Evolutionary conservation across 805 yeast genomes (phyloP), one percentile per base, ranked within the genome.

Genomic region (Tetrapisispora fleetii): DNA sequence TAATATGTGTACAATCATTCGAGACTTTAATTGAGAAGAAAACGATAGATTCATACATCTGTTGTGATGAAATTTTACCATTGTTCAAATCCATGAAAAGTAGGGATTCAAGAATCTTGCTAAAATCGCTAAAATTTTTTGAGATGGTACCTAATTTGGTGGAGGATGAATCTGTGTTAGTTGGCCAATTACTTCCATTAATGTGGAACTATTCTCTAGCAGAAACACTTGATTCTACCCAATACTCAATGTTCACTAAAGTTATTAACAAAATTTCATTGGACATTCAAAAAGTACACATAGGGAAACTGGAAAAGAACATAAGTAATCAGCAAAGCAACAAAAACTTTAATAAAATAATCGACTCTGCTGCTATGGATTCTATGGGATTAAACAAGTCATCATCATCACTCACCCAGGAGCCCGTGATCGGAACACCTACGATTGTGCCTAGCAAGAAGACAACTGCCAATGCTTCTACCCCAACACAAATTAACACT

Each of bases 61-160:
- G 89, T 33, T 73, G 74, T 35, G 97, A 91, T 44, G 86, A 83
- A 48, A 70, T 93, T 37, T 66, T 93, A n/a, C 96, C 96, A 0
- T 67, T 91, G 21, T 70, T 91, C 49, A 76, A 77, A 55, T 77
- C 79, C 16, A 77, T 87, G 75, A 87, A 87, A 62, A 82, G 93
- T 27, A 71, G 93, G 52, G 90, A 85, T 57, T 74, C 85, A 16
- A 68, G 79, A 40, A 80, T 86, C 37, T 73, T 85, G 40, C 60
- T 70, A 56, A 70, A 76, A 24, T 70, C 80, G 4, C 57, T 80
- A 28, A 59, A 59, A 14, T 68, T 79, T 7, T 75, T 77, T 56
- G 59, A 58, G 37, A 55, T 58, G 16, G 51, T 65, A 1, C 64
- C 68, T 2, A 56, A 54, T 19, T 62, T 75, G 11, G 69, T 79